Conservation (phyloP, 2,329 filamentous ascomycete species). For the Lasiodiplodia hormozganensis region DNA sequence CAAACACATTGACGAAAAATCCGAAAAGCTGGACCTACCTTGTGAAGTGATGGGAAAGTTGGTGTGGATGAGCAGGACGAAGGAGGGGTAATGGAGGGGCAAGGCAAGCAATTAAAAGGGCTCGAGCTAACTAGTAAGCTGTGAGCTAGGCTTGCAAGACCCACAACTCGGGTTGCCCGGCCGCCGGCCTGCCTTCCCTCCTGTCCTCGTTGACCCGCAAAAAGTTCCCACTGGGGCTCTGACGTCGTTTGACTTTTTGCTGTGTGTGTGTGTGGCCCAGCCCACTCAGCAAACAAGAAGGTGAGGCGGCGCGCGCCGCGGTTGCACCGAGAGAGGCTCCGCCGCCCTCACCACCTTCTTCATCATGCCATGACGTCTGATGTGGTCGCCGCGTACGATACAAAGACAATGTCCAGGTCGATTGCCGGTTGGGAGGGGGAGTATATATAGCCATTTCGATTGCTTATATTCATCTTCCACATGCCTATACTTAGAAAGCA, state of each 20-base stretch:
- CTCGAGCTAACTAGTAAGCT: no score
- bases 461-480: not conserved
- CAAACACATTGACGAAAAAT: not conserved
- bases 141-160: not conserved
- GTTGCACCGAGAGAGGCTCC: slow-evolving; percentile 9
- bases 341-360: not conserved
- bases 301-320: slow-evolving; percentile 17
- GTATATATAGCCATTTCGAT: not conserved
- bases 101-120: not conserved
- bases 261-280: not conserved
- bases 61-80: not conserved
- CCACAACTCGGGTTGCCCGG: not conserved
- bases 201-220: slow-evolving; percentile 4
- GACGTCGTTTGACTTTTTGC: slow-evolving; percentile 3
- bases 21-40: not conserved
- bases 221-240: slow-evolving; percentile 4
- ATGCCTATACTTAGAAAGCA: not conserved
- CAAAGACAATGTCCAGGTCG: no score
- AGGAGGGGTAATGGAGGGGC: slow-evolving; percentile 8
- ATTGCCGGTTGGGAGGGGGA: no score
- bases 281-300: not conserved
- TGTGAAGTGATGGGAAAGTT: not conserved
- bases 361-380: slow-evolving; percentile 9
- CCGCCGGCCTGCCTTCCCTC: no score
- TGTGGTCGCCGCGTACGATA: not conserved